Evolutionary conservation across 345 rosid genomes (phyloP).

Genomic region (Ceriops tagal): DNA sequence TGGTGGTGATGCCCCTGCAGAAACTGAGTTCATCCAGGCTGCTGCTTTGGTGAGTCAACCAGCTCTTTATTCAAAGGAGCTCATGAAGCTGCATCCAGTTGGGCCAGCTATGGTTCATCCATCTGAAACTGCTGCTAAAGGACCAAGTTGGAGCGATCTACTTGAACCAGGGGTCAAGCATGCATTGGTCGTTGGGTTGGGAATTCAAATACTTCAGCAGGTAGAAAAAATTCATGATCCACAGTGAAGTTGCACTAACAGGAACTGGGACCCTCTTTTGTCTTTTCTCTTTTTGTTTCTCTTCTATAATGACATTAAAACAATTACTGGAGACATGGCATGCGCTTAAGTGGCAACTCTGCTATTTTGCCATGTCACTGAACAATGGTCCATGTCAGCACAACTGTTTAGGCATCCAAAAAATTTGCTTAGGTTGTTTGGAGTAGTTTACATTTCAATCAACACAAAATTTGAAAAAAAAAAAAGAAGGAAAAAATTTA

Average conservation of each 20-base stretch:
- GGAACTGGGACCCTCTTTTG: not conserved
- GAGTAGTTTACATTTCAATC: too few species aligned
- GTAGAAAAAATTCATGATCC: conserved; percentile 31
- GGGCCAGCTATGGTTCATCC: conserved; percentile 97
- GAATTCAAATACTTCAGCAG: conserved; percentile 97
- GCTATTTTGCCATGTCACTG: too few species aligned
- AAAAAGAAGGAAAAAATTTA: too few species aligned
- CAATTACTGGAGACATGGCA: too few species aligned
- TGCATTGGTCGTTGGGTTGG: conserved; percentile 85
- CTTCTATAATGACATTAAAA: not conserved
- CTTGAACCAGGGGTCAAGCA: conserved; percentile 93
- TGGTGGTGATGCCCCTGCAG: conserved; percentile 53
- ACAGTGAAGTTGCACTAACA: not conserved
- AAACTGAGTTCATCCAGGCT: conserved; percentile 62
- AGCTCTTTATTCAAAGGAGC: conserved; percentile 73
- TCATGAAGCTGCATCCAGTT: conserved; percentile 47
- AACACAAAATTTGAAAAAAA: too few species aligned
- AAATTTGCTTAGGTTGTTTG: too few species aligned
- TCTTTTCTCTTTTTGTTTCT: not conserved
- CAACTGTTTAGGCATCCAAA: too few species aligned
- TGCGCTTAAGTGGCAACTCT: too few species aligned
- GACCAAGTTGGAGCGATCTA: conserved; percentile 72
- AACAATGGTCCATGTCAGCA: too few species aligned
- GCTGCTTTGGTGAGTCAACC: conserved; percentile 91
- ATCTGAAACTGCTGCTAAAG: conserved; percentile 50